A percentile compares a stretch with the other conserved stretches of the same genome.
phyloP scores from a whole-genome alignment of 257 asterid genomes.

The Solanum bukasovii region DNA sequence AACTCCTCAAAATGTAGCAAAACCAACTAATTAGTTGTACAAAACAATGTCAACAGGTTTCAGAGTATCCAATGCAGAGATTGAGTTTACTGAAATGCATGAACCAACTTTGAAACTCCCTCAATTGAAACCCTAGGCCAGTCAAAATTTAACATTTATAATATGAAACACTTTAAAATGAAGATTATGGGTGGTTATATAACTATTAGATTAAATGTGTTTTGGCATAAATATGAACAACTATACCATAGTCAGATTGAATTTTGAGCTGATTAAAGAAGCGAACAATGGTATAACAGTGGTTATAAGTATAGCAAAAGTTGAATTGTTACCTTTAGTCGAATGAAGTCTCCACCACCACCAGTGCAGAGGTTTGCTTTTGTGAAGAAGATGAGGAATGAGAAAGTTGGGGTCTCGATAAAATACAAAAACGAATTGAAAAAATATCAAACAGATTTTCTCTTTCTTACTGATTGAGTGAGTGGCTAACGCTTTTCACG shows the following conservation, averaged over 20 bases:
- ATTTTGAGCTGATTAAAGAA: background rate
- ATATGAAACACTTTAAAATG: background rate
- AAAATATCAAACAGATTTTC: background rate
- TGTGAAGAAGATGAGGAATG: background rate
- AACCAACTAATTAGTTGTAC: conserved; percentile 1
- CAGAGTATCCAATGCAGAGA: background rate
- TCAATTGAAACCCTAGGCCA: background rate
- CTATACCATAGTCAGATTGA: background rate
- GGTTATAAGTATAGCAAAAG: background rate
- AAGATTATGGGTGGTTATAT: background rate
- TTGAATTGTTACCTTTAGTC: background rate
- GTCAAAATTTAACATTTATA: background rate
- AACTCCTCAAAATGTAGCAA: conserved; percentile 10
- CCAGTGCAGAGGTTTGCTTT: background rate
- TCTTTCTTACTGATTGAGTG: background rate
- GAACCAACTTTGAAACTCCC: background rate
- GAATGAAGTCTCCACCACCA: background rate
- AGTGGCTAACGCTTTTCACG: background rate
- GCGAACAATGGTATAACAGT: background rate
- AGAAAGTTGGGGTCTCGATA: background rate
- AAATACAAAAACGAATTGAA: background rate
- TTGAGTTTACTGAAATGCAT: background rate
- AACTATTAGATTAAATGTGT: background rate
- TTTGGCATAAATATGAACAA: background rate
- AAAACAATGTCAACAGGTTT: background rate